phyloP scores from a whole-genome alignment of 2,329 filamentous ascomycete species.

The Epichloe scottii region DNA sequence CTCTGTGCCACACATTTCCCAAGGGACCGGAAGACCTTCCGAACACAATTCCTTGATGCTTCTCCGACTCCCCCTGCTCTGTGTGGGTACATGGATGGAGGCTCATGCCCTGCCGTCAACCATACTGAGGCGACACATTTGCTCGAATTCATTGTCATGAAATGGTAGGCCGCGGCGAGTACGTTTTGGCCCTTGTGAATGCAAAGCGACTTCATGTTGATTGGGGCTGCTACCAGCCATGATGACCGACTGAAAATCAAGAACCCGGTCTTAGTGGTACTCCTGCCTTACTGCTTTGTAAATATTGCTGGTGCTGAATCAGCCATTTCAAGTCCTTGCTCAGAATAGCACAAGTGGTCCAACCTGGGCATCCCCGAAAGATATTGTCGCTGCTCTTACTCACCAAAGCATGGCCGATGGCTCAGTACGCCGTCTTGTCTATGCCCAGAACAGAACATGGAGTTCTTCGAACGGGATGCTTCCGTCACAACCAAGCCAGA shows the following conservation, averaged over 20 bases:
- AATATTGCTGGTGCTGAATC: background rate
- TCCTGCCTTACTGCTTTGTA: background rate
- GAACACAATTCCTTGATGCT: conserved; percentile 6
- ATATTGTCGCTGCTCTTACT: background rate
- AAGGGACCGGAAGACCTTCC: conserved; percentile 11
- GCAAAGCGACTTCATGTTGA: background rate
- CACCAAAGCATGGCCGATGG: background rate
- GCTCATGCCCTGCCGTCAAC: conserved; percentile 5
- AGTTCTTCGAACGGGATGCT: background rate
- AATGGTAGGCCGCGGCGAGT: conserved; percentile 4
- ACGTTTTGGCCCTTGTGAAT: conserved; percentile 5
- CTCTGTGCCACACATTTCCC: conserved; percentile 2
- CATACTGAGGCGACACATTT: background rate
- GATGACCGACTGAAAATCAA: background rate
- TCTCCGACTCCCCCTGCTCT: conserved; percentile 10
- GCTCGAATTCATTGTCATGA: background rate
- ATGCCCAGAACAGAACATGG: background rate
- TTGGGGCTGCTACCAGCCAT: background rate
- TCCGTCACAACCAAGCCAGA: background rate
- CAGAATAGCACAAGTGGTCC: background rate
- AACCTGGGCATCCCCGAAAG: too few relatives aligned
- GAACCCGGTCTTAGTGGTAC: background rate
- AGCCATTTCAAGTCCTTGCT: background rate
- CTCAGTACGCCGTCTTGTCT: background rate
- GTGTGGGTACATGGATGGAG: conserved; percentile 2